A percentile compares a stretch with the other conserved stretches of the same genome.
Conservation (phyloP, 2,329 filamentous ascomycete genomes). For the Alternaria novae-zelandiae region DNA sequence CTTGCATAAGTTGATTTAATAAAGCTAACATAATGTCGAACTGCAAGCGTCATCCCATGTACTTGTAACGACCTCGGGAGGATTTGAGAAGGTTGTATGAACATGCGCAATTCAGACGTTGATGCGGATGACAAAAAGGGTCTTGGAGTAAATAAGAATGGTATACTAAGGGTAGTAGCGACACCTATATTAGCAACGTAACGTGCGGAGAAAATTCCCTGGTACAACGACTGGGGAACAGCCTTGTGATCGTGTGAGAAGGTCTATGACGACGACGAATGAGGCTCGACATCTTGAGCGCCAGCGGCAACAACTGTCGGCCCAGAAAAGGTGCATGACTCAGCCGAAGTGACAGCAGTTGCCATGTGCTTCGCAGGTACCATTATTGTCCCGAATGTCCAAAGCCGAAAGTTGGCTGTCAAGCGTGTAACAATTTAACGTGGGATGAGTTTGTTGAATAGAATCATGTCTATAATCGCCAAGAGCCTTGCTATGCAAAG, state of each 20-base stretch:
- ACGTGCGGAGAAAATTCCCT: constrained; percentile 8
- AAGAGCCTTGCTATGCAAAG: neutral
- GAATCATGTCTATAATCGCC: neutral
- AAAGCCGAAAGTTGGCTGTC: neutral
- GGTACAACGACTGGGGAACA: neutral
- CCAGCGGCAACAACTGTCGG: constrained; percentile 22
- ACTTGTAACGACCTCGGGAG: no score
- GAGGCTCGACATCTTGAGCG: constrained; percentile 19
- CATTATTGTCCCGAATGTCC: neutral
- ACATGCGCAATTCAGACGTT: neutral
- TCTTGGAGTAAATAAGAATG: neutral
- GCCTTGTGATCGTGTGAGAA: constrained; percentile 24
- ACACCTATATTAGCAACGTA: neutral
- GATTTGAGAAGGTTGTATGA: neutral
- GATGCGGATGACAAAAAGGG: neutral
- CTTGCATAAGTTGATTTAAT: neutral
- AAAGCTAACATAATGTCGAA: neutral
- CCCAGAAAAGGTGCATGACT: neutral
- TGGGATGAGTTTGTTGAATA: neutral
- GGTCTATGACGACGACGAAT: constrained; percentile 38
- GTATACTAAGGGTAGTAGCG: neutral
- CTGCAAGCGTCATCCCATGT: neutral
- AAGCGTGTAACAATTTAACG: neutral
- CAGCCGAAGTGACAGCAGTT: neutral
- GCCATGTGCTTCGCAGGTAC: constrained; percentile 2